Percentiles rank a stretch among this genome's conserved stretches.
These are phyloP conservation scores for Chlamydomonas sphaeroides DNA, from an alignment of 139 green algal genomes.

Conservation along the genomic window DNA sequence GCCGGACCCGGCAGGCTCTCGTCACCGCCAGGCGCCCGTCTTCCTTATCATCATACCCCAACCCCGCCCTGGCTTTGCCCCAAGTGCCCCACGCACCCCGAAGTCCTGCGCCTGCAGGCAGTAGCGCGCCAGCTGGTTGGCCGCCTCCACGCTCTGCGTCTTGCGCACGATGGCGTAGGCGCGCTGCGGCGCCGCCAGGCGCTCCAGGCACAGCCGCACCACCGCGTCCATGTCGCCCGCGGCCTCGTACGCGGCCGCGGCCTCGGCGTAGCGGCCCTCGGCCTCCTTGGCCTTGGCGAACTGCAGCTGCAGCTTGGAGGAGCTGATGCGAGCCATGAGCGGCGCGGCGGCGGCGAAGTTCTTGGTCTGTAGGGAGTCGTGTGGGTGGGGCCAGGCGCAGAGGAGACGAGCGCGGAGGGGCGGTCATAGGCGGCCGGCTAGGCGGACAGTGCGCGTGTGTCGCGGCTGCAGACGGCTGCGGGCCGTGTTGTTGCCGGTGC, in stretches of 20 bases:
- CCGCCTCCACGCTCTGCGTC: slow-evolving; percentile 57
- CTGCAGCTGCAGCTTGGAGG: slow-evolving; percentile 76
- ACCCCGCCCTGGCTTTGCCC: too few species aligned
- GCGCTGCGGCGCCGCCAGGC: slow-evolving; percentile 66
- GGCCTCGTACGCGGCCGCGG: slow-evolving; percentile 67
- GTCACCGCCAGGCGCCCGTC: too few species aligned
- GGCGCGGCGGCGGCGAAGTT: slow-evolving; percentile 73
- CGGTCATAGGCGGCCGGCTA: background rate
- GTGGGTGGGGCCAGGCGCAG: background rate
- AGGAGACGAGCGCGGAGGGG: background rate
- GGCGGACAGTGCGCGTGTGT: too few species aligned
- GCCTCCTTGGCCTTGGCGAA: slow-evolving; percentile 84
- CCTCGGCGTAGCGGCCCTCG: slow-evolving; percentile 64
- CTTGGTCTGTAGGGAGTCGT: slow-evolving; percentile 47
- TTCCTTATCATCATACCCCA: too few species aligned
- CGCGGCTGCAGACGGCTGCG: too few species aligned
- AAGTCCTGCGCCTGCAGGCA: slow-evolving; percentile 63
- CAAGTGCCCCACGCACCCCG: slow-evolving; percentile 36
- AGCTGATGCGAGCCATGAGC: slow-evolving; percentile 74
- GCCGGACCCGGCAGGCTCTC: too few species aligned
- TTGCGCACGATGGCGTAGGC: slow-evolving; percentile 76
- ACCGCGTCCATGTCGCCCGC: slow-evolving; percentile 72
- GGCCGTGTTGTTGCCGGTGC: too few species aligned
- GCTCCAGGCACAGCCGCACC: slow-evolving; percentile 77
- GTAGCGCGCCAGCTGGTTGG: slow-evolving; percentile 58